phyloP scores from a whole-genome alignment of 2,329 filamentous ascomycete genomes.

The Arthrobotrys sinensis region DNA sequence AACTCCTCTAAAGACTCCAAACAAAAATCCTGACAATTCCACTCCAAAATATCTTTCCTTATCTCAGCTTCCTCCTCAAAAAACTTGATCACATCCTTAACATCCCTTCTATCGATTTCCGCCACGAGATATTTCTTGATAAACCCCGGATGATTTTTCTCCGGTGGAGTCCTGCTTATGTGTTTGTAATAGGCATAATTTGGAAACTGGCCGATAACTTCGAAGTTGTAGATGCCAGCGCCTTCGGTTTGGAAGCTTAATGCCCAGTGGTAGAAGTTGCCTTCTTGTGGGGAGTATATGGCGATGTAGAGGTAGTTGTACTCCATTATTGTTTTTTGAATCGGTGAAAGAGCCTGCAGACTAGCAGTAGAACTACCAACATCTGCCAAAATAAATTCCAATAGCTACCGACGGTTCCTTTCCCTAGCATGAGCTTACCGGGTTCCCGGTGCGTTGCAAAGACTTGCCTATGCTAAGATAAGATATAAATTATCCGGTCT shows the following conservation, averaged over 20 bases:
- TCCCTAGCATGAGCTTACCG: too few species aligned
- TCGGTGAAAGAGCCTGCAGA: too few species aligned
- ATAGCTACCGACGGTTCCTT: too few species aligned
- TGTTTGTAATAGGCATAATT: conserved; percentile 3
- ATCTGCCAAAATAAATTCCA: too few species aligned
- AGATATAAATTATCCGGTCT: too few species aligned
- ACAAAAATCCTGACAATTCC: conserved; percentile 53
- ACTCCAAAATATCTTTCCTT: conserved; percentile 47
- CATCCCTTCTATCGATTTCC: conserved; percentile 49
- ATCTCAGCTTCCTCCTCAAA: conserved; percentile 32
- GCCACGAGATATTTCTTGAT: conserved; percentile 44
- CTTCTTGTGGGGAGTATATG: background rate
- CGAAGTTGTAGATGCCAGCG: conserved; percentile 6
- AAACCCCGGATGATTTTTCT: conserved; percentile 10
- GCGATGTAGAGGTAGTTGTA: conserved; percentile 7
- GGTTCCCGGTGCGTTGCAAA: too few species aligned
- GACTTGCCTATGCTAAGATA: too few species aligned
- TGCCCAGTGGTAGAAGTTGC: conserved; percentile 16
- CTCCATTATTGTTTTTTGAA: background rate
- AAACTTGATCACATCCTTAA: conserved; percentile 44
- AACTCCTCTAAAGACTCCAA: conserved; percentile 30
- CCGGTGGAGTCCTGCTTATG: background rate
- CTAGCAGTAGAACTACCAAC: too few species aligned
- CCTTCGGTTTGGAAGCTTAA: conserved; percentile 6
- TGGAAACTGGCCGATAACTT: conserved; percentile 1